These are phyloP conservation scores for Hypoxylon sp. DNA, from an alignment of 2,329 filamentous ascomycete genomes.

Conservation along the genomic window DNA sequence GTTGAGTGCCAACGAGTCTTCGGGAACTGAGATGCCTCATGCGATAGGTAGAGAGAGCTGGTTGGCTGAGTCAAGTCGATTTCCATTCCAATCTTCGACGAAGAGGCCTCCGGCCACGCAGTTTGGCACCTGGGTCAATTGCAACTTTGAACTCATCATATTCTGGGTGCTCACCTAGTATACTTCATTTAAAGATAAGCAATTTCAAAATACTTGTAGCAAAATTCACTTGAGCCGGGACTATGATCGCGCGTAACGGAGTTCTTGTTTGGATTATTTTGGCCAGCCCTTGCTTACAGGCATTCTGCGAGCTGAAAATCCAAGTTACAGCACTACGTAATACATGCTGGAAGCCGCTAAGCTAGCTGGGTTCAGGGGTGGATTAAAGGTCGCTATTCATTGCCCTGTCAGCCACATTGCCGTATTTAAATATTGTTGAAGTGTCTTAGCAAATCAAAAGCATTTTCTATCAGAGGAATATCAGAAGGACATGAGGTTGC, in stretches of 20 bases:
- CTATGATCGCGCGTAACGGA: too few species aligned
- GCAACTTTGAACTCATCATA: not conserved
- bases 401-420: constrained; percentile 5
- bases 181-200: too few species aligned
- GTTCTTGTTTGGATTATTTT: too few species aligned
- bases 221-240: too few species aligned
- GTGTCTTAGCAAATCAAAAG: not conserved
- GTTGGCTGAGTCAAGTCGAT: not conserved
- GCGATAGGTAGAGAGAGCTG: constrained; percentile 9
- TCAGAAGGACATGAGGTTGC: not conserved
- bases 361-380: constrained; percentile 1
- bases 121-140: not conserved
- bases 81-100: not conserved
- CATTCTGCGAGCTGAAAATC: not conserved
- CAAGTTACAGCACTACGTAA: not conserved
- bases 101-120: not conserved
- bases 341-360: not conserved
- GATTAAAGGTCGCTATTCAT: not conserved
- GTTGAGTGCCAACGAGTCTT: constrained; percentile 5
- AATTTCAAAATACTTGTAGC: too few species aligned
- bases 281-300: not conserved
- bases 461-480: not conserved
- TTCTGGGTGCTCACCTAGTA: too few species aligned
- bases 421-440: constrained; percentile 3
- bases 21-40: constrained; percentile 30